Base-by-base conservation (phyloP, 2,329 filamentous ascomycete genomes). In the Cytospora paraplurivora region DNA sequence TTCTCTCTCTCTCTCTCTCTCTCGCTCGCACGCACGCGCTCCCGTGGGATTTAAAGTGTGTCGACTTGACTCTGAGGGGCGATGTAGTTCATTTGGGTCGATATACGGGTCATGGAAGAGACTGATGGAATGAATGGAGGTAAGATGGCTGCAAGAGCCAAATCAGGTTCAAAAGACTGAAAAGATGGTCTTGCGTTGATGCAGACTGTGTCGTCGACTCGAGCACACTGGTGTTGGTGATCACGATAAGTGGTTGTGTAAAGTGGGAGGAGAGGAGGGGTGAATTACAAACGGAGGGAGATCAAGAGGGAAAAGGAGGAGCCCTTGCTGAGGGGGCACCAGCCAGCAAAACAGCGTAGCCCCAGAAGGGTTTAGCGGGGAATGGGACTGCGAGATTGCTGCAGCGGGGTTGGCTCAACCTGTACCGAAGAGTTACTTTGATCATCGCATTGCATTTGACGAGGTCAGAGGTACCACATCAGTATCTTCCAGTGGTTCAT, bases 41-140 rank as follows among this genome's bases (percentile, higher is more conserved):
- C 84, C 84, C 86, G 85, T 87, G 81, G 81, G 82, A 78, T 85
- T 88, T 85, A 89, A 88, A 88, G 86, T 82, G 85, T 88, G 85
- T 82, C 83, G 81, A 78, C 78, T 77, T 80, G 81, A 81, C 80
- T 81, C 68, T 78, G 74, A 68, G 75, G 72, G 69, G 74, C 76
- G 77, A 74, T 77, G 75, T 73, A 79, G 79, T 76, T 81, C 81
- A 83, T 83, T 83, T 77, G 80, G 79, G 78, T 75, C 73, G 75
- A 69, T 79, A 75, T 76, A 73, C 72, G 82, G 77, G 78, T 86
- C 85, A 88, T 88, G 76, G 79, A 78, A 79, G 70, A 72, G 70
- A 72, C 73, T 72, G 68, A 71, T 63, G 72, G 70, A 73, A 73
- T 71, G 69, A 72, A 70, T 76, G 70, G 71, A 74, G 72, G 72